These are phyloP conservation scores for Sporodiniella umbellata DNA, from an alignment of 371 early-diverging fungal genomes.

Conservation along the genomic window DNA sequence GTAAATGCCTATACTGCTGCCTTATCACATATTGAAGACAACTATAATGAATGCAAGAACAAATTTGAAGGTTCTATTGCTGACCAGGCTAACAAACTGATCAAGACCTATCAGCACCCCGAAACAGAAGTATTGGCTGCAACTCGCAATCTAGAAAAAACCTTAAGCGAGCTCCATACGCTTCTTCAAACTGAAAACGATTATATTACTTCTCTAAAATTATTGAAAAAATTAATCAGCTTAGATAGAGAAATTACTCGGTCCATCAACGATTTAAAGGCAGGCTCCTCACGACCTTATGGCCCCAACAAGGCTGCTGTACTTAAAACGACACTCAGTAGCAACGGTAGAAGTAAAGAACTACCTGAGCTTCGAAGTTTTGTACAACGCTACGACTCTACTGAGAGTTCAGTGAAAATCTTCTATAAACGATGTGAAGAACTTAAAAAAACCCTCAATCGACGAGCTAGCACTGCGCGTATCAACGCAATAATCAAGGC, in stretches of 20 bases:
- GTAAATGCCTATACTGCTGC: constrained; percentile 33
- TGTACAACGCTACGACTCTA: constrained; percentile 26
- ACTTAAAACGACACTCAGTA: not conserved
- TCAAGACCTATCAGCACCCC: constrained; percentile 18
- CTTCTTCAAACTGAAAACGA: constrained; percentile 27
- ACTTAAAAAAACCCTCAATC: constrained; percentile 23
- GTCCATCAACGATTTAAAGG: constrained; percentile 28
- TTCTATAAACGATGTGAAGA: constrained; percentile 27
- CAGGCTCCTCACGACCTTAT: constrained; percentile 18
- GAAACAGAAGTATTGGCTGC: constrained; percentile 14
- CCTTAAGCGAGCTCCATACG: constrained; percentile 21
- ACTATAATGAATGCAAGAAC: constrained; percentile 25
- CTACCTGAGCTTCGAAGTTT: constrained; percentile 36
- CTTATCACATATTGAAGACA: constrained; percentile 24
- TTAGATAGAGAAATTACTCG: constrained; percentile 25
- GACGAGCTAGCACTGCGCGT: constrained; percentile 14
- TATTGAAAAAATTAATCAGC: constrained; percentile 24
- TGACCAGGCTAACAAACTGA: constrained; percentile 24
- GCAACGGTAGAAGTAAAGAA: constrained; percentile 16
- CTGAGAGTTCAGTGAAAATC: constrained; percentile 25
- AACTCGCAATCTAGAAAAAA: constrained; percentile 20
- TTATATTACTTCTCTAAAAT: constrained; percentile 28
- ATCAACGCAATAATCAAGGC: constrained; percentile 21
- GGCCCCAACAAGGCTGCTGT: constrained; percentile 1
- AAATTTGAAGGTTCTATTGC: constrained; percentile 26